Evolutionary conservation across 2,329 filamentous ascomycete genomes (phyloP), one percentile per base, ranked within the genome.

Genomic region (Colletotrichum spaethianum): DNA sequence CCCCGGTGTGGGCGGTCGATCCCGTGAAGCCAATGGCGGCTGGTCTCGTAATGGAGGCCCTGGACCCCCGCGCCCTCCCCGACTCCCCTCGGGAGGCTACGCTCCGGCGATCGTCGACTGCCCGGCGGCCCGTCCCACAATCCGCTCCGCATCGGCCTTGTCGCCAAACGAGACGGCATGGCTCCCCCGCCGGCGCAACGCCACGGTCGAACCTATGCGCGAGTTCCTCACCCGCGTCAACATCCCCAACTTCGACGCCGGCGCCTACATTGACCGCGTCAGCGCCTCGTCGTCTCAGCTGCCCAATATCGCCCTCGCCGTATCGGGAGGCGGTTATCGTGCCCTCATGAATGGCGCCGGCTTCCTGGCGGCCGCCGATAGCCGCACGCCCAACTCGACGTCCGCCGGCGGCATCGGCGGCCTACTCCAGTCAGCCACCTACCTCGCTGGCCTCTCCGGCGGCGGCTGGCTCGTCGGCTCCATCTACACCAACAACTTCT

Each of bases 391-490:
- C 0, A 90, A 90, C 64, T 85, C 91, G 4, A 93, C 90, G 0
- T 62, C 65, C 11, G 77, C 83, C 4, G 93, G 93, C 4, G 93
- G 94, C 59, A 85, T 98, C 31, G 93, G 94, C 62, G 95, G 95
- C 4, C 83, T 97, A 74, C 84, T 98, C 73, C 95, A 98, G 83
- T 88, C 93, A 3, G 83, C 93, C 0, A 97, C 94, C 0, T 98
- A 97, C 79, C 80, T 97, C 16, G 87, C 94, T 2, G 94, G 94
- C 11, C 86, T 97, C 3, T 96, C 93, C 9, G 94, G 95, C 38
- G 94, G 94, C 65, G 90, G 92, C 63, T 97, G 95, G 95, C 86
- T 97, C 23, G 89, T 97, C 5, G 93, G 94, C n/a, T 94, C 92
- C 66, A 84, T 97, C 12, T 95, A 90, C 78, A 85, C 91, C 76